Conservation (phyloP, 495 filamentous ascomycete genomes). For the Penicillium coprophilum region DNA sequence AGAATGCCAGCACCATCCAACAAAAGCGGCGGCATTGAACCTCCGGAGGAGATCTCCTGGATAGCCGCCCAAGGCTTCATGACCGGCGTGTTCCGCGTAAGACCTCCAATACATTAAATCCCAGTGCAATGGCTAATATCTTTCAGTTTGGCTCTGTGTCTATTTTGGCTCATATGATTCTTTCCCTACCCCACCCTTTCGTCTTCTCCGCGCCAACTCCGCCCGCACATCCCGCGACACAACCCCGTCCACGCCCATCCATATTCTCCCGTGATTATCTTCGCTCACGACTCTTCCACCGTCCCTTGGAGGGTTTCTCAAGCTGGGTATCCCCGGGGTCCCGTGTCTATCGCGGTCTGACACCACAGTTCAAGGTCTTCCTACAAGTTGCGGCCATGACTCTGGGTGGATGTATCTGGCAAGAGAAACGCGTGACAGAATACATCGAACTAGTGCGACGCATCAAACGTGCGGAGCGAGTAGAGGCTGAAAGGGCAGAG, state of each 20-base stretch:
- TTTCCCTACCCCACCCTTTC: slow-evolving; percentile 48
- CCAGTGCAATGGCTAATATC: not conserved
- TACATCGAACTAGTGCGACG: slow-evolving; percentile 56
- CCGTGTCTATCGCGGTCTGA: slow-evolving; percentile 78
- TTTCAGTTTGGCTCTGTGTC: slow-evolving; percentile 49
- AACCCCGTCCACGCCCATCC: slow-evolving; percentile 29
- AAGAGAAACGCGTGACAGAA: slow-evolving; percentile 68
- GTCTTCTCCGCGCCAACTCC: slow-evolving; percentile 35
- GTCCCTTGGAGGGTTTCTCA: slow-evolving; percentile 47
- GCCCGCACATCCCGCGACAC: slow-evolving; percentile 19
- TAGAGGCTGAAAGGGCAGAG: slow-evolving; percentile 57
- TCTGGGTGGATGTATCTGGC: slow-evolving; percentile 78
- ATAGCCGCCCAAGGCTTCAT: slow-evolving; percentile 46
- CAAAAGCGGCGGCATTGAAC: slow-evolving; percentile 40
- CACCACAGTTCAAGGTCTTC: slow-evolving; percentile 90
- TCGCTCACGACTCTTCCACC: slow-evolving; percentile 42
- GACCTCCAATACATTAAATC: not conserved
- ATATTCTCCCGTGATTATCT: slow-evolving; percentile 39
- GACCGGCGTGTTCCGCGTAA: slow-evolving; percentile 46
- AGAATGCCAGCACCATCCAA: slow-evolving; percentile 44
- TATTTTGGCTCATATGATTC: slow-evolving; percentile 50
- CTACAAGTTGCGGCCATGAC: slow-evolving; percentile 89
- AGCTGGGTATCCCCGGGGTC: slow-evolving; percentile 50
- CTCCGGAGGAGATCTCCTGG: slow-evolving; percentile 42
- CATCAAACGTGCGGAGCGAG: slow-evolving; percentile 61